Base-by-base conservation (phyloP, 176 grass and related monocot species). In the Phoenix roebelenii region DNA sequence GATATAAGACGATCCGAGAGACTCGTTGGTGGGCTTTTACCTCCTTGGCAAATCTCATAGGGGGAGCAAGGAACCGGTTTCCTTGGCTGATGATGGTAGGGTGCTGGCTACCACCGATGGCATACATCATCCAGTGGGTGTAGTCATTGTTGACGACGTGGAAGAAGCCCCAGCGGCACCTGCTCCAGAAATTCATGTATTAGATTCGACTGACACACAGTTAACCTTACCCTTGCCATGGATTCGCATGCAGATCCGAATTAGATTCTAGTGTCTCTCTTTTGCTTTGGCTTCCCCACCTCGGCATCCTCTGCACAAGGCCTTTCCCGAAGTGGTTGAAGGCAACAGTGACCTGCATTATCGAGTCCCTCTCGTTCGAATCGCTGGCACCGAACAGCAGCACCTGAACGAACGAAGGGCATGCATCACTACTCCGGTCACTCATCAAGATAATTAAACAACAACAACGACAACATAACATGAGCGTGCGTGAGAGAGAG, bases 301-400 rank as follows among this genome's bases (percentile, higher is more conserved):
- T 50, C 0, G 89, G 89, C 89, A 95, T 95, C 65, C 89, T 63
- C 76, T 95, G 89, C 53, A 95, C 81, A 16, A 95, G 85, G 3
- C 89, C 89, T 29, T 78, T 73, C 20, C 89, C 89, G 57, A 89
- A 95, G 57, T 95, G 89, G 65, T 88, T 95, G 76, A 95, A 95
- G 3, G 85, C 81, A 3, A 88, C 78, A 28, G 81, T 95, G 29
- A 85, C 28, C 78, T 89, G 89, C 78, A 95, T 95, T 3, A 76
- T 16, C 65, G 86, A 23, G 65, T 95, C 89, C 18, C 52, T 15
- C 4, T 49, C 51, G 72, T 65, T 68, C 1, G 20, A 3, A 53
- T 95, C 81, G 26, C 69, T 82, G 51, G 89, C 78, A 5, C 85
- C 89, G 55, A 95, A 89, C 4, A 95, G 69, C 89, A 95, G 85